phyloP scores from a whole-genome alignment of 257 asterid genomes.

The Nicotiana undulata region DNA sequence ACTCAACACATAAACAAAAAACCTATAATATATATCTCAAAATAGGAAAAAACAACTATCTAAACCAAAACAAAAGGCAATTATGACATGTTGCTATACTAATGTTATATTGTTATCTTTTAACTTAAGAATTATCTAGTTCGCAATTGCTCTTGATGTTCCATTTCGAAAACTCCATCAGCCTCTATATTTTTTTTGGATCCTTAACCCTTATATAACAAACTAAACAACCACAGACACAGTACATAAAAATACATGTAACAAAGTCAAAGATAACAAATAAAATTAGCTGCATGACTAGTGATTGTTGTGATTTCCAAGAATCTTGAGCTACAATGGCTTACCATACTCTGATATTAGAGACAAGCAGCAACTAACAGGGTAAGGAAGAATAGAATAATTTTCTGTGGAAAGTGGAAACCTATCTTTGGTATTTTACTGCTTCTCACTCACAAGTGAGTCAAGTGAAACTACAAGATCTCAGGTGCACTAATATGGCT shows the following conservation, averaged over 20 bases:
- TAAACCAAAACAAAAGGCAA: neutral
- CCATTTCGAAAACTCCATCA: neutral
- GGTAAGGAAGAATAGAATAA: neutral
- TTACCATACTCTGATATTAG: neutral
- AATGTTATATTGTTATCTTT: neutral
- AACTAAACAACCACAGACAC: neutral
- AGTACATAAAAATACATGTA: neutral
- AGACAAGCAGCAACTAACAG: neutral
- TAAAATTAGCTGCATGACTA: neutral
- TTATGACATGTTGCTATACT: neutral
- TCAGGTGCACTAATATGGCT: neutral
- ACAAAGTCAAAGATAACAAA: neutral
- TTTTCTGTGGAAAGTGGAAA: no score
- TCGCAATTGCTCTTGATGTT: neutral
- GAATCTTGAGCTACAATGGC: neutral
- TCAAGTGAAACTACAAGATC: neutral
- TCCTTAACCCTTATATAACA: neutral
- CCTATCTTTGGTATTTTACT: neutral
- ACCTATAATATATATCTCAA: neutral
- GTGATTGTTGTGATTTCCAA: neutral
- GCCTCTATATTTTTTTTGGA: no score
- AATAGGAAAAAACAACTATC: neutral
- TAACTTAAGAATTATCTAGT: neutral
- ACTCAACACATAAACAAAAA: neutral
- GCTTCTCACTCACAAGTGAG: neutral